phyloP scores from a whole-genome alignment of 352 stramenopile genomes.

The Elongisporangium senticosum region DNA sequence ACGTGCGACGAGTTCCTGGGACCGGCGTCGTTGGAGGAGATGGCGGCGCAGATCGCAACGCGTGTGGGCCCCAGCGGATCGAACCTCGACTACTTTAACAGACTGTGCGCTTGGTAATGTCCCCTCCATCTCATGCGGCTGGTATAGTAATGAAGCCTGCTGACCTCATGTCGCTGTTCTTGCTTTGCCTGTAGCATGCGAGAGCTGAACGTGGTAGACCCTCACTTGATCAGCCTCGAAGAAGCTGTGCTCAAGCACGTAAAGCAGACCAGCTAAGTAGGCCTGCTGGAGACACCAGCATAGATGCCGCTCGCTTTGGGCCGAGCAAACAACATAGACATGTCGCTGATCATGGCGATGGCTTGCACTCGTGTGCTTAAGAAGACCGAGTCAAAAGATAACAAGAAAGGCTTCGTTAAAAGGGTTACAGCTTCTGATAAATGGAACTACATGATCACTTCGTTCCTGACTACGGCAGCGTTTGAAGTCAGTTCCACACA shows the following conservation, averaged over 20 bases:
- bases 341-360: background rate
- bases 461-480: background rate
- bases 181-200: constrained; percentile 1
- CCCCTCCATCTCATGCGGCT: background rate
- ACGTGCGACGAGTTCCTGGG: constrained; percentile 66
- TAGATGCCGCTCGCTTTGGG: background rate
- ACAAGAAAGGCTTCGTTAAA: background rate
- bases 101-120: constrained; percentile 27
- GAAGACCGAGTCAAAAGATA: constrained; percentile 18
- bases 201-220: constrained; percentile 8
- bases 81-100: constrained; percentile 59
- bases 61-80: constrained; percentile 37
- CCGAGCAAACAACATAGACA: background rate
- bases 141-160: no score
- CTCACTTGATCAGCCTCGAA: constrained; percentile 8
- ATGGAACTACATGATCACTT: constrained; percentile 1
- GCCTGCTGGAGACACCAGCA: background rate
- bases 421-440: background rate
- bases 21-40: constrained; percentile 34
- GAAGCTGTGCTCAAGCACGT: constrained; percentile 2
- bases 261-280: background rate
- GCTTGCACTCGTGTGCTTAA: constrained; percentile 5
- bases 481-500: background rate
- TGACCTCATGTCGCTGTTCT: background rate
- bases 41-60: constrained; percentile 50